Evolutionary conservation across 192 early-diverging fungal genomes (phyloP), one percentile per base, ranked within the genome.

Genomic region (Podila verticillata): DNA sequence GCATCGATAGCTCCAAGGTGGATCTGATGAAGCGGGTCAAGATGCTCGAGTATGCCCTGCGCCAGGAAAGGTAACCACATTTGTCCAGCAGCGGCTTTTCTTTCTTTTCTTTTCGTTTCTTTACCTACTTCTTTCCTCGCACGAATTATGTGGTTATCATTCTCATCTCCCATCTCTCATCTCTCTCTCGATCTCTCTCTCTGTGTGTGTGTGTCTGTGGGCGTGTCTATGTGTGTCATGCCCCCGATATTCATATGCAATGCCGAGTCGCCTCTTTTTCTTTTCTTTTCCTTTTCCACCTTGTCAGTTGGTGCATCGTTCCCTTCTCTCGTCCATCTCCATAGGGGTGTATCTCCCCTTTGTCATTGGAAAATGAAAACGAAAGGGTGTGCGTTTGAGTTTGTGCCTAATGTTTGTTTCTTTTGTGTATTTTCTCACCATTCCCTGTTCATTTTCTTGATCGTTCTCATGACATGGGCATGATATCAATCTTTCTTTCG

Each of bases 1-100:
- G 89, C n/a, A 75, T 91, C 48, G 94, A 95, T 57, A 93, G 89
- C 58, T 65, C 90, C 57, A 93, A 92, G 72, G 78, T 83, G 32
- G 94, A 95, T 84, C 75, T 96, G 67, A 81, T 91, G 81, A 86
- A 90, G 73, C 84, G 94, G 20, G 87, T 94, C 30, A 95, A 94
- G 80, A 96, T 96, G 95, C 85, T 96, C 12, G 94, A 96, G 77
- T 94, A 88, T 83, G 91, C 92, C 15, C 67, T 96, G 66, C 65
- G 87, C 63, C 88, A 91, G 63, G 93, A 95, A 75, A 88, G 94
- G 94, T 93, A 85, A 30, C 73, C 31, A n/a, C 5, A 6, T 15
- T 22, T 13, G 0, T n/a, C 7, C 7, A 7, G 0, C 24, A 7
- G n/a, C 22, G 20, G 20, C n/a, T 54, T 54, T 54, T 17, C 2